phyloP scores from a whole-genome alignment of 148 eudicot genomes.

The Chenopodium suecicum region DNA sequence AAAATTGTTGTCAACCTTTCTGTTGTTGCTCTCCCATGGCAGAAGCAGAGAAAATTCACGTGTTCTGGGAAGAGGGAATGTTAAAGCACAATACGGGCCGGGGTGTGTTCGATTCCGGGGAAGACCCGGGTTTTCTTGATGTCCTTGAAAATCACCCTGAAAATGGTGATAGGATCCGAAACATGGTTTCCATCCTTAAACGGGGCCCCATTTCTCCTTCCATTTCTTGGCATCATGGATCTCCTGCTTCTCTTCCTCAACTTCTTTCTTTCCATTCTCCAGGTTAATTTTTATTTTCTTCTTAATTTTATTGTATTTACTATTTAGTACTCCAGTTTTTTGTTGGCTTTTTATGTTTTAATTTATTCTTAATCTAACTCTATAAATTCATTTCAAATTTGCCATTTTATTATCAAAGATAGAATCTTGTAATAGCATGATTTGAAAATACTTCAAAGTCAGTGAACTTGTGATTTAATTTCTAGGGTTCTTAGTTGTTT shows the following conservation, averaged over 20 bases:
- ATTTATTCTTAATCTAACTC: no score
- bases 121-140: constrained; percentile 82
- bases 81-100: constrained; percentile 60
- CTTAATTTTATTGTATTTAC: neutral
- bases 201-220: constrained; percentile 78
- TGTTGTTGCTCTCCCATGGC: neutral
- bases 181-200: constrained; percentile 80
- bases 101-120: constrained; percentile 73
- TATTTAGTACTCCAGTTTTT: no score
- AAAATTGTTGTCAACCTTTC: no score
- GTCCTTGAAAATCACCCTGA: constrained; percentile 89
- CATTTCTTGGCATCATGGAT: constrained; percentile 69
- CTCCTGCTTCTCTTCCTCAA: constrained; percentile 57
- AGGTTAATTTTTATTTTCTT: constrained; percentile 34
- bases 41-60: constrained; percentile 35
- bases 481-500: neutral
- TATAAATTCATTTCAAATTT: no score
- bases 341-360: neutral
- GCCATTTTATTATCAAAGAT: no score
- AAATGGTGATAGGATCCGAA: constrained; percentile 65
- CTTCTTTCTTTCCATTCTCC: constrained; percentile 69
- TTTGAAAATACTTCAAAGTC: neutral
- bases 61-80: constrained; percentile 95
- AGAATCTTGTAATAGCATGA: no score
- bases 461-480: neutral